A percentile compares a stretch with the other conserved stretches of the same genome.
Conservation (phyloP, 2,329 filamentous ascomycete species). For the Aspergillus glaucus region DNA sequence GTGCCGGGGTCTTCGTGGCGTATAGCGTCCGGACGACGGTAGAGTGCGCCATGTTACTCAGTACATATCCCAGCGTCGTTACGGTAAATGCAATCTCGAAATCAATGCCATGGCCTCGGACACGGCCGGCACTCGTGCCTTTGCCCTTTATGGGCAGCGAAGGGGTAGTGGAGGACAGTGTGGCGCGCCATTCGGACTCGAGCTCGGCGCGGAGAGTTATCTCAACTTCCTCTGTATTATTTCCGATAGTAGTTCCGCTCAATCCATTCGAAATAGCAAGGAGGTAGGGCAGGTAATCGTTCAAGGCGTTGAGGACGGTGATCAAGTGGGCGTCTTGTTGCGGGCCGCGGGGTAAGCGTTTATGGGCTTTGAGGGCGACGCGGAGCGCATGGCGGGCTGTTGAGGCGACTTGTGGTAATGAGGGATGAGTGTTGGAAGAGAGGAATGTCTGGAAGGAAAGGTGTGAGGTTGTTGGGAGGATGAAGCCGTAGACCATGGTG, state of each 20-base stretch:
- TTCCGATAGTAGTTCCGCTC: conserved; percentile 44
- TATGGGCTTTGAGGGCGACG: conserved; percentile 80
- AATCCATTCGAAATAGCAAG: conserved; percentile 69
- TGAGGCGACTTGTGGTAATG: conserved; percentile 73
- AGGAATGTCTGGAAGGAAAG: conserved; percentile 76
- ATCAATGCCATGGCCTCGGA: conserved; percentile 67
- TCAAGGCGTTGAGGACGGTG: conserved; percentile 62
- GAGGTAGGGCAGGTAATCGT: conserved; percentile 77
- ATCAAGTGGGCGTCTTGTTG: conserved; percentile 66
- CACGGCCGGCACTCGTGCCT: conserved; percentile 52
- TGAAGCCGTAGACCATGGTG: conserved; percentile 81
- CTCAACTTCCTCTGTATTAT: conserved; percentile 56
- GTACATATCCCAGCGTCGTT: conserved; percentile 67
- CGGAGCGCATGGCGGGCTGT: conserved; percentile 78
- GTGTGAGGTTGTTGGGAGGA: conserved; percentile 80
- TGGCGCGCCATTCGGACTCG: conserved; percentile 73
- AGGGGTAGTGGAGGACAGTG: conserved; percentile 54
- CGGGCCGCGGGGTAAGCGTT: conserved; percentile 63
- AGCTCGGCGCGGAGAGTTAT: conserved; percentile 63
- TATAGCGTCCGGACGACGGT: conserved; percentile 66
- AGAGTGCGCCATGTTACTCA: conserved; percentile 65
- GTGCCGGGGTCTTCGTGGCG: conserved; percentile 55
- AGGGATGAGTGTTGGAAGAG: conserved; percentile 76
- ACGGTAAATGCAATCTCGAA: conserved; percentile 78
- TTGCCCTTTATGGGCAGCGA: conserved; percentile 36